Evolutionary conservation across 2,329 filamentous ascomycete species (phyloP).

Genomic region (Beauveria rudraprayagi): DNA sequence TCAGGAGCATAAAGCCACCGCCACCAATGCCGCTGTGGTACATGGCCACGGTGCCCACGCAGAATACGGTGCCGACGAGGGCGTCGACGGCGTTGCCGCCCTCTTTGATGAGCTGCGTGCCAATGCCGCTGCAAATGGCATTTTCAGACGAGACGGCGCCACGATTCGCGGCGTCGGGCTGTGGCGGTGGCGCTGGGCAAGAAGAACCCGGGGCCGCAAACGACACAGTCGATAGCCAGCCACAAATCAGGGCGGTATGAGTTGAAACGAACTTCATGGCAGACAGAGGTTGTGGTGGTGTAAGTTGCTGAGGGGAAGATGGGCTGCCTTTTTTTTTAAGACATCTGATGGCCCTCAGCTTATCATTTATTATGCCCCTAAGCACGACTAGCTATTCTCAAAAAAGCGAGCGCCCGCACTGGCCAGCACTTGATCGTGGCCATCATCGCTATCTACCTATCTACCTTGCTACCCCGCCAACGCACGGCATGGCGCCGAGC

Average conservation of each 20-base stretch:
- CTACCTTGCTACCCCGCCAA: not conserved
- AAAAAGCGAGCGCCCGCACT: too few relatives aligned
- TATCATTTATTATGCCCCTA: not conserved
- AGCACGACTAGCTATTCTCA: too few relatives aligned
- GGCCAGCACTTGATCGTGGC: not conserved
- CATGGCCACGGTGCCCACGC: slow-evolving; percentile 56
- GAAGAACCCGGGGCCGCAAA: not conserved
- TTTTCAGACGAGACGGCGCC: slow-evolving; percentile 57
- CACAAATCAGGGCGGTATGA: not conserved
- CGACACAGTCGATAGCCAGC: not conserved
- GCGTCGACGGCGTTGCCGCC: slow-evolving; percentile 63
- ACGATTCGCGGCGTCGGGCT: slow-evolving; percentile 17
- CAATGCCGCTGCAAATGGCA: slow-evolving; percentile 50
- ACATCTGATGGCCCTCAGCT: not conserved
- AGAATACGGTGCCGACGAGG: slow-evolving; percentile 55
- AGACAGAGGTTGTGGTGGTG: not conserved
- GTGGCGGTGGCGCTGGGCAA: slow-evolving; percentile 6
- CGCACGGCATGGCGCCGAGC: not conserved
- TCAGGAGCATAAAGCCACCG: slow-evolving; percentile 72
- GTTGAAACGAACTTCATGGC: not conserved
- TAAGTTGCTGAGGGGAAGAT: not conserved
- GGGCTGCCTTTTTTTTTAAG: not conserved
- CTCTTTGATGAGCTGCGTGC: slow-evolving; percentile 44
- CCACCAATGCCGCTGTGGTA: slow-evolving; percentile 67
- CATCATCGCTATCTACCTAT: not conserved